Evolutionary conservation across 1,284 basidiomycete genomes (phyloP), one percentile per base, ranked within the genome.

Genomic region (Anthracocystis panici-leucophaei): DNA sequence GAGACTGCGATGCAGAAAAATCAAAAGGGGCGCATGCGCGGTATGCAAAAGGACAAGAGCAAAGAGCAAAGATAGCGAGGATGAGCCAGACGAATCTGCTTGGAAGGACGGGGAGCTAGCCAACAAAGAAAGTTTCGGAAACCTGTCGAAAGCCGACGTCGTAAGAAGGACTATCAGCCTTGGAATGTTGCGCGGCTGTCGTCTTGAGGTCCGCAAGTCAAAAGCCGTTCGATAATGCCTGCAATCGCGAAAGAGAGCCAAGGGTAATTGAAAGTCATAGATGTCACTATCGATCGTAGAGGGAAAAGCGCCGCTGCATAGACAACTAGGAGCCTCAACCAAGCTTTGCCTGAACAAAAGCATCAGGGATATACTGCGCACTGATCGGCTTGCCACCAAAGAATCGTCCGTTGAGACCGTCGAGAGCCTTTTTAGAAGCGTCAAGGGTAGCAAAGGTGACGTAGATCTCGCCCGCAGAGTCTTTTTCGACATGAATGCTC

Each of bases 391-490:
- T 80, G 25, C 83, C 83, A 11, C 80, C 82, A 46, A 85, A 85
- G 68, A 75, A 84, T 18, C 96, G 92, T 50, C 94, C 94, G 80
- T 97, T 93, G 58, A 99, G 89, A 73, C 93, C 93, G 82, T 92
- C 90, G 59, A 96, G 88, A 50, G 95, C 94, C 59, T 91, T 90
- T 82, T 91, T 91, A 20, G 96, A 93, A 21, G 89, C 87, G 12
- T 94, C 92, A 67, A 94, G 88, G 35, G 89, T 86, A 74, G 90
- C 90, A 82, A 99, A 98, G 85, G 95, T 93, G 84, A 99, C 89
- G 86, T 97, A 99, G 45, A 99, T 97, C 86, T 99, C 96, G 79
- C 96, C 96, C 11, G 76, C 77, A 35, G 93, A 93, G 79, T 98
- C 95, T 87, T 91, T 95, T 84, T 97, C 94, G 33, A 99, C 91